Evolutionary conservation across 2,329 filamentous ascomycete species (phyloP).

Genomic region (Fonsecaea erecta): DNA sequence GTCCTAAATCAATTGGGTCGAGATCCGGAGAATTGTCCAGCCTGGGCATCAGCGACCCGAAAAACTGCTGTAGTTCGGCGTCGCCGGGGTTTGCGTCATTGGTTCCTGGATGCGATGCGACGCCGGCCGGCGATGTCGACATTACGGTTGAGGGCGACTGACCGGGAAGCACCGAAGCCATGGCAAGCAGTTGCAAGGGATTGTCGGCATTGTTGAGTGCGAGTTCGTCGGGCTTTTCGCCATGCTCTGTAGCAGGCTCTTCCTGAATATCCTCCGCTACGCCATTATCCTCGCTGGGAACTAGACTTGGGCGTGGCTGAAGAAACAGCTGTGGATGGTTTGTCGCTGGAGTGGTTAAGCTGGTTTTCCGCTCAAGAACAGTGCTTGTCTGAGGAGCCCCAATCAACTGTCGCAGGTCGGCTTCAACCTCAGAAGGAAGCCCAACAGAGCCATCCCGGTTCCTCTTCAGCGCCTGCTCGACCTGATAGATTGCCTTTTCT

Average conservation of each 20-base stretch:
- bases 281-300: conserved; percentile 27
- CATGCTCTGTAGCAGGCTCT: conserved; percentile 37
- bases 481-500: conserved; percentile 74
- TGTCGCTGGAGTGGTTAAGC: conserved; percentile 7
- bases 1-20: conserved; percentile 71
- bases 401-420: conserved; percentile 58
- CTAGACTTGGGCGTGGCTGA: conserved; percentile 19
- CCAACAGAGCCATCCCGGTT: conserved; percentile 54
- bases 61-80: conserved; percentile 65
- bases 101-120: conserved; percentile 36
- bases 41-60: conserved; percentile 66
- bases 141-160: conserved; percentile 31
- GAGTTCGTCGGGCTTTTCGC: conserved; percentile 56
- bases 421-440: conserved; percentile 50
- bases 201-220: conserved; percentile 75
- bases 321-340: conserved; percentile 11
- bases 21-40: conserved; percentile 67
- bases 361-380: conserved; percentile 16
- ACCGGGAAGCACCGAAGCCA: conserved; percentile 60
- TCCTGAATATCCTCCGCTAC: conserved; percentile 39
- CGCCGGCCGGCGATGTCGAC: conserved; percentile 62
- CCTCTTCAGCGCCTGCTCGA: conserved; percentile 70
- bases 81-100: conserved; percentile 45
- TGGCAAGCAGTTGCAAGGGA: conserved; percentile 71
- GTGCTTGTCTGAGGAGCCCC: conserved; percentile 53